Percentiles rank a stretch among this genome's conserved stretches.
Evolutionary conservation across 2,329 filamentous ascomycete genomes (phyloP).

Genomic region (Verticillium nonalfalfae): DNA sequence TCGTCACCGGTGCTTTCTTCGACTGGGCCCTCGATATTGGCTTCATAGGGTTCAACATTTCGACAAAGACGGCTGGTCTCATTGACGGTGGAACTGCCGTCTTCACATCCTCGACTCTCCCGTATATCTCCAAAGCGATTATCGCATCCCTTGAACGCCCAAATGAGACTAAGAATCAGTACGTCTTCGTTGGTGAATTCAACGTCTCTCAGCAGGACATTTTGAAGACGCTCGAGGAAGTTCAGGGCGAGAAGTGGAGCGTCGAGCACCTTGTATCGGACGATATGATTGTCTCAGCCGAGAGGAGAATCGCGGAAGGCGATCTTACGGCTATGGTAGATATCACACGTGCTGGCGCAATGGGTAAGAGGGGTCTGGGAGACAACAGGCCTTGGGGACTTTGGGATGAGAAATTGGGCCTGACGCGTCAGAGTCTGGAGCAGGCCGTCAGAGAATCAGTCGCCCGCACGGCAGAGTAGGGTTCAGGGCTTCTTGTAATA

Average conservation of each 20-base stretch:
- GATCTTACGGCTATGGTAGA: neutral
- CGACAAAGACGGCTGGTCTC: slow-evolving; percentile 6
- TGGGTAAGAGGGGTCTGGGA: neutral
- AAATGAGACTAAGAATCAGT: neutral
- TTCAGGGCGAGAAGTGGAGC: neutral
- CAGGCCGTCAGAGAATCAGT: neutral
- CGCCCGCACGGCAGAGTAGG: too few relatives aligned
- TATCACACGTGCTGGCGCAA: neutral
- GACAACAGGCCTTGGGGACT: neutral
- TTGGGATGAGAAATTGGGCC: slow-evolving; percentile 1
- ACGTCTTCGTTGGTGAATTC: neutral
- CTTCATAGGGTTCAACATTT: slow-evolving; percentile 11
- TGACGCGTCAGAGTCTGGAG: neutral
- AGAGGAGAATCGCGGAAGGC: neutral
- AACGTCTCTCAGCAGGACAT: neutral
- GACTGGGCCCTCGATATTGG: slow-evolving; percentile 14
- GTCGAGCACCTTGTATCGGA: neutral
- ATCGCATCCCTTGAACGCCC: neutral
- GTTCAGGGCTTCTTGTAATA: too few relatives aligned
- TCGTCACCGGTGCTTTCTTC: slow-evolving; percentile 16
- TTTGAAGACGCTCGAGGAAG: neutral
- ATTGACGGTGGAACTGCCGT: slow-evolving; percentile 1
- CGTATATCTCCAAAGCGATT: neutral
- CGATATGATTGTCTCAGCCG: neutral
- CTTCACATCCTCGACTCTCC: neutral